phyloP scores from a whole-genome alignment of 352 stramenopile species.

The Phytophthora sojae region DNA sequence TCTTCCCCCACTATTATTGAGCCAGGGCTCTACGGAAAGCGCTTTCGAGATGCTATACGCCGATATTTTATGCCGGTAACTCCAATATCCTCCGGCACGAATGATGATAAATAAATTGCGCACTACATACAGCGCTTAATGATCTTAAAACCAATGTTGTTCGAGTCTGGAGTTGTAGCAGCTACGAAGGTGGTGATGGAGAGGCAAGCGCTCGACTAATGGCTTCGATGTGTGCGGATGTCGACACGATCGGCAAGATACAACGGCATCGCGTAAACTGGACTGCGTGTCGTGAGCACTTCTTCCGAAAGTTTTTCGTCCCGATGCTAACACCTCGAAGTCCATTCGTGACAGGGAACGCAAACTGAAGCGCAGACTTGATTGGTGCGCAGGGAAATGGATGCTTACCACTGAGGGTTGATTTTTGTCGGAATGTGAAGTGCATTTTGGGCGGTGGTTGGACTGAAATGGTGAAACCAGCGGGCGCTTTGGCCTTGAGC shows the following conservation, averaged over 20 bases:
- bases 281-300: constrained; percentile 59
- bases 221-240: constrained; percentile 60
- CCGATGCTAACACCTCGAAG: constrained; percentile 64
- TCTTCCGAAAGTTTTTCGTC: constrained; percentile 59
- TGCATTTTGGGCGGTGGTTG: constrained; percentile 59
- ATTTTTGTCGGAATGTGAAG: constrained; percentile 35
- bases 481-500: constrained; percentile 46
- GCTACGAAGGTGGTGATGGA: constrained; percentile 18
- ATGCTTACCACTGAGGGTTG: not conserved
- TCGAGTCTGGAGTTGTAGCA: constrained; percentile 1
- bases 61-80: constrained; percentile 98
- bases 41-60: constrained; percentile 95
- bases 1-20: constrained; percentile 99
- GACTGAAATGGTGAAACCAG: constrained; percentile 51
- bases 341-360: constrained; percentile 60
- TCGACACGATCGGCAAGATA: constrained; percentile 62
- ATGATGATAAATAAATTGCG: constrained; percentile 45
- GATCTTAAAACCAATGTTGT: not conserved
- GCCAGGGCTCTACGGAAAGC: constrained; percentile 95
- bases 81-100: constrained; percentile 63
- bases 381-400: not conserved
- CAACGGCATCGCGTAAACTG: constrained; percentile 72
- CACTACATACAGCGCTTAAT: not conserved
- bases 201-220: constrained; percentile 51
- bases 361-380: constrained; percentile 16